Base-by-base conservation (phyloP, 352 stramenopile species). In the Paralagenidium karlingii region DNA sequence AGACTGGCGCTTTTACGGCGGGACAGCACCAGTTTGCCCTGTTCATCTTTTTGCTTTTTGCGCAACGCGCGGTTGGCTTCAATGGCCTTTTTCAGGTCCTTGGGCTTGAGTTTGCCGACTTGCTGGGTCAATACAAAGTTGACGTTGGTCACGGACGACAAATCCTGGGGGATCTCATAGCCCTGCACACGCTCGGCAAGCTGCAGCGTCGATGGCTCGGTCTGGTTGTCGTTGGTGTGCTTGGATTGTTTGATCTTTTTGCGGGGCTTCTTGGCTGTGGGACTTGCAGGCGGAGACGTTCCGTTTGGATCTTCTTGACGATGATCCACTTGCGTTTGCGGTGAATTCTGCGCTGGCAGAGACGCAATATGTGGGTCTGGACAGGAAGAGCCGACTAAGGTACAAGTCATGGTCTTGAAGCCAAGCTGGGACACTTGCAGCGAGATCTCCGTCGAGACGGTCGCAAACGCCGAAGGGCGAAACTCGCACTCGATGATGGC, bases 101-200 rank as follows among this genome's bases (percentile, higher is more conserved):
- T 93, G 7, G 77, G 82, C 24, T 89, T 89, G 22, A 94, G 58
- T 42, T 95, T 95, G 0, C 82, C 82, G 0, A 68, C 55, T 42
- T 93, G 63, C 59, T 95, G 83, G 25, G 82, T 95, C 15, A 95
- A 53, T 3, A 94, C 59, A 49, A 87, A 94, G 44, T 68, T 92
- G 39, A 86, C 75, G 19, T 68, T 63, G 20, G 61, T 43, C 34
- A 82, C 60, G 3, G 45, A 71, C 30, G 78, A 60, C 9, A 94
- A 48, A 8, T 71, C 43, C 2, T 25, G 33, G 0, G 79, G 81
- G 39, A 95, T 86, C 43, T 82, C 63, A 11, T 93, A 37, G 1
- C 63, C 71, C 13, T 64, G 49, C 8, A 87, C 45, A n/a, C n/a
- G n/a, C n/a, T n/a, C n/a, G n/a, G n/a, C n/a, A n/a, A n/a, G n/a